Base-by-base conservation (phyloP, 2,329 filamentous ascomycete species). In the Fonsecaea pedrosoi region DNA sequence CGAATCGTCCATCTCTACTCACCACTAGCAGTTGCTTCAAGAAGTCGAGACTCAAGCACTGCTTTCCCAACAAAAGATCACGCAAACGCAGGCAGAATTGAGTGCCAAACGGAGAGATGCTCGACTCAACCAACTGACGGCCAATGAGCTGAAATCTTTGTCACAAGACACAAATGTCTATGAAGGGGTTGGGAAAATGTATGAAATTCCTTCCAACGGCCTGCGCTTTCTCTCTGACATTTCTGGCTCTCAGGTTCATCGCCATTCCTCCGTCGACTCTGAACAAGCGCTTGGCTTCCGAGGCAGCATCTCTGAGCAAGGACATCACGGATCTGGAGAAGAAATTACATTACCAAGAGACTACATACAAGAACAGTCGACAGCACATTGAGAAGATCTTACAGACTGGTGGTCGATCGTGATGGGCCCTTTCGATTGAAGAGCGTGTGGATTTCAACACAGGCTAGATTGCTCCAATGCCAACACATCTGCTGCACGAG, bases 171-270 rank as follows among this genome's bases (percentile, higher is more conserved):
- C 92, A 0, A 89, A 89, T 37, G 87, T 97, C 34, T 99, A 98
- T 75, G 94, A 98, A 80, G 94, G 94, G 5, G 90, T 98, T 10
- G 95, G 95, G 60, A 99, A 98, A 82, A 98, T 99, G 95, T 97
- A 80, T 75, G 89, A 81, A 62, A 40, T 61, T 21, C 30, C 37
- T 35, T 5, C 40, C 30, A 18, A 42, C 1, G 5, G 25, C 42
- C 32, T 32, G 32, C 57, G 12, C n/a, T 18, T 21, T 50, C 15
- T 50, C 10, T 12, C 38, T 53, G 45, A 25, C n/a, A 21, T 37
- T 38, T 59, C 62, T 60, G n/a, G 10, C 30, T 38, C 67, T 32
- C 68, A 98, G 94, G 94, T 99, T 99, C 78, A 89, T 97, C 55
- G 87, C 89, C 61, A 88, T 92, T 63, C 90, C 92, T 12, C 89